Evolutionary conservation across 2,329 filamentous ascomycete genomes (phyloP), one percentile per base, ranked within the genome.

Genomic region (Eurotiales sp.): DNA sequence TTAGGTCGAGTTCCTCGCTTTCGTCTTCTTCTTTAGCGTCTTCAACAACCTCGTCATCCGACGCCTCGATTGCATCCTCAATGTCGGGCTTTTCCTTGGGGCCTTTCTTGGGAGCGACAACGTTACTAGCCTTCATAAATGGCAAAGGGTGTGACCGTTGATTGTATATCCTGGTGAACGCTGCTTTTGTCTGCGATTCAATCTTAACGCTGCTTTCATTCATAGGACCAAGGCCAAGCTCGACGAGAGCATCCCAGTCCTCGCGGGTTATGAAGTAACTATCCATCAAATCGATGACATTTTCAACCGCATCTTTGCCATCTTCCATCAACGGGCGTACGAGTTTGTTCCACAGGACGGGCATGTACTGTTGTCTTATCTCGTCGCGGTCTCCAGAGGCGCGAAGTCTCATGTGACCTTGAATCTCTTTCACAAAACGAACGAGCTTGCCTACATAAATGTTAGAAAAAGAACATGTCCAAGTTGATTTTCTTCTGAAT

Each of bases 271-370:
- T 77, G 69, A 86, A 99, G 72, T 99, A 99, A 65, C 86, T 90
- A 65, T 99, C 93, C 93, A 99, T 97, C 49, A 96, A 78, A 49
- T 93, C 83, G 63, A 99, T 99, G 49, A 96, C 86, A 2, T 88
- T 85, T 1, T 82, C 79, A 4, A 96, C 86, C 7, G 81, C 81
- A 1, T 95, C 90, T 62, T 89, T 93, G 60, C 93, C 93, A 52
- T 95, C 85, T 0, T 75, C 68, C 61, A 90, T 81, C 49, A 99
- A 75, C 53, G 83, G 80, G 60, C 87, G 84, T 58, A 96, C 79
- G 19, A 92, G 78, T 63, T 86, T 83, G 41, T 87, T 81, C 89
- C 92, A 97, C 1, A 99, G 77, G 1, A 91, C 75, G 1, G 93
- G 93, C 58, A 99, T 72, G 61, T 99, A 99, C 64, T 96, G 88